Percentiles rank a stretch among this genome's conserved stretches.
Evolutionary conservation across 495 filamentous ascomycete genomes (phyloP).

Genomic region (Hyphodiscus hymeniophilus): DNA sequence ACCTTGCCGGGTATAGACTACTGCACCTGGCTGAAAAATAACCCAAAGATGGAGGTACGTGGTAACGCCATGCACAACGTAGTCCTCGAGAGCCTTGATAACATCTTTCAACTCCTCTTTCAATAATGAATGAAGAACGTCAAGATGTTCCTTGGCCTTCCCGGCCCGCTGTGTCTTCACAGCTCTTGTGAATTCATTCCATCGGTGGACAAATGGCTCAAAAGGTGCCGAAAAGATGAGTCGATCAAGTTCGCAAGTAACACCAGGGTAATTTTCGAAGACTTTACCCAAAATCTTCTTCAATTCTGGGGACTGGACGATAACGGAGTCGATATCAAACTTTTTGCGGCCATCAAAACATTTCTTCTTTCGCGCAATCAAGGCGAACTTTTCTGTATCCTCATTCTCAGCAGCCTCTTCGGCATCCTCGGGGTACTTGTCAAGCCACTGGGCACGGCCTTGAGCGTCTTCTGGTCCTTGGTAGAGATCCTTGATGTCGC

Average conservation of each 20-base stretch:
- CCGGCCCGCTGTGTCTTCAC: conserved; percentile 37
- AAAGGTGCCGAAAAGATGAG: conserved; percentile 53
- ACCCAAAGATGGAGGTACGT: conserved; percentile 87
- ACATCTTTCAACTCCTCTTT: conserved; percentile 54
- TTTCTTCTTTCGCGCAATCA: conserved; percentile 39
- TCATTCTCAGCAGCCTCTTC: conserved; percentile 39
- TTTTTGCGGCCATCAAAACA: conserved; percentile 52
- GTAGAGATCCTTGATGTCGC: conserved; percentile 31
- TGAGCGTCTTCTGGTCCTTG: conserved; percentile 22
- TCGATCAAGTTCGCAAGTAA: conserved; percentile 50
- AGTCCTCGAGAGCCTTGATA: conserved; percentile 71
- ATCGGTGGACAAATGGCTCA: conserved; percentile 58
- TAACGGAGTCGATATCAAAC: conserved; percentile 50
- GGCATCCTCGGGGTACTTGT: conserved; percentile 36
- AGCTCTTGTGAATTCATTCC: conserved; percentile 43
- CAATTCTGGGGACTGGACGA: conserved; percentile 54
- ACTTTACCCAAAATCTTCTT: conserved; percentile 48
- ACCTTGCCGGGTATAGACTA: conserved; percentile 70
- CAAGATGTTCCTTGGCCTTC: conserved; percentile 44
- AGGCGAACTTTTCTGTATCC: conserved; percentile 42
- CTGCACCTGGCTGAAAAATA: conserved; percentile 78
- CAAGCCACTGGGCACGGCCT: conserved; percentile 30
- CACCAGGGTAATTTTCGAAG: conserved; percentile 53
- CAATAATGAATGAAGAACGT: conserved; percentile 48
- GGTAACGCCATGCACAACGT: conserved; percentile 73